Evolutionary conservation across 208 protist species (phyloP).

Genomic region (Wallacemonas sp.): DNA sequence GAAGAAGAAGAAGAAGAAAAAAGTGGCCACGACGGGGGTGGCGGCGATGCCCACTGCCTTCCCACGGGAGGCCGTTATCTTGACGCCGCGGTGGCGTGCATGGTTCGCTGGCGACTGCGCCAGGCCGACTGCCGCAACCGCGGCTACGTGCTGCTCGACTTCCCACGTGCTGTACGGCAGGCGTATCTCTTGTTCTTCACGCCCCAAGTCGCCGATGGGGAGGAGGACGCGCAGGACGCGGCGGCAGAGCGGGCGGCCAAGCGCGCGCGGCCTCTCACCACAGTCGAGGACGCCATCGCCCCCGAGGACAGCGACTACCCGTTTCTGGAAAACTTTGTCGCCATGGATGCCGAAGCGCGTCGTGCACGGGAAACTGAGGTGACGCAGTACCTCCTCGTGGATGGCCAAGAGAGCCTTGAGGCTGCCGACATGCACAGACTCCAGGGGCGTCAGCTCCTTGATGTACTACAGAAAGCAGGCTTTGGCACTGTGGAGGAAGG

Average conservation of each 20-base stretch:
- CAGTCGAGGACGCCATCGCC: conserved; percentile 26
- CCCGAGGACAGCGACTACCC: conserved; percentile 66
- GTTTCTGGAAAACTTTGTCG: conserved; percentile 30
- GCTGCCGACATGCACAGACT: neutral
- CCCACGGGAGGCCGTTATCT: conserved; percentile 37
- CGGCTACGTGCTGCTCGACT: conserved; percentile 90
- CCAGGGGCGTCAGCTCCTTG: neutral
- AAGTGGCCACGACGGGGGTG: neutral
- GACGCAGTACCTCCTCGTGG: conserved; percentile 10
- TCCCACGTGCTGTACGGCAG: conserved; percentile 82
- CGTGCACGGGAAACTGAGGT: conserved; percentile 24
- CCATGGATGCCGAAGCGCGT: conserved; percentile 49
- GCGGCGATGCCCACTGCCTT: neutral
- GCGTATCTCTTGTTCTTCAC: conserved; percentile 76
- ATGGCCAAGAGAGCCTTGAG: conserved; percentile 6
- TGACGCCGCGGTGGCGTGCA: conserved; percentile 76
- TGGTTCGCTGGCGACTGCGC: conserved; percentile 83
- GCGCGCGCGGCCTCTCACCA: conserved; percentile 15
- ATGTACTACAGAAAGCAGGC: conserved; percentile 3
- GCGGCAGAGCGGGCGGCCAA: conserved; percentile 5
- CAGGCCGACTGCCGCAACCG: conserved; percentile 81
- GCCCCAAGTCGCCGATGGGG: conserved; percentile 23
- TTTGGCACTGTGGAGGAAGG: conserved; percentile 22
- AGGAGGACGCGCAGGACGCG: conserved; percentile 22
- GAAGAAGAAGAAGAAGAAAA: conserved; percentile 19